These are phyloP conservation scores for Kodamaea anthophila DNA, from an alignment of 1,139 yeast genomes.

Conservation along the genomic window DNA sequence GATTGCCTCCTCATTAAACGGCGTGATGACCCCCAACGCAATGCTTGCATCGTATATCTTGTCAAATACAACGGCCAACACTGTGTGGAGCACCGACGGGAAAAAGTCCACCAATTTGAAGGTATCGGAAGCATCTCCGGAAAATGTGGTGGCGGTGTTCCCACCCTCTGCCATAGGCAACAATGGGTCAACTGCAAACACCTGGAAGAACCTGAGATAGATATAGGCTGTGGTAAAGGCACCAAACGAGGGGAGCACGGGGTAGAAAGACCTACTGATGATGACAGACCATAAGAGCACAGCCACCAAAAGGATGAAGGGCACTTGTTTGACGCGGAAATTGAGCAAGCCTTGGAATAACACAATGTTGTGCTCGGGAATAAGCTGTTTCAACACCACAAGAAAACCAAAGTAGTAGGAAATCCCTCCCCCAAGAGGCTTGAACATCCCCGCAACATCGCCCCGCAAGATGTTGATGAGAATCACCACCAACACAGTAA, in stretches of 20 bases:
- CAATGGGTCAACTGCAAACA: slow-evolving; percentile 31
- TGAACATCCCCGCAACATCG: slow-evolving; percentile 34
- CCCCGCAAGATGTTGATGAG: slow-evolving; percentile 32
- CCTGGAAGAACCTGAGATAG: slow-evolving; percentile 72
- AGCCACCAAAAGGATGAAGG: slow-evolving; percentile 49
- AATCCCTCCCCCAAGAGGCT: slow-evolving; percentile 65
- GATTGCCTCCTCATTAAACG: slow-evolving; percentile 64
- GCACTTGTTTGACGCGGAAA: slow-evolving; percentile 68
- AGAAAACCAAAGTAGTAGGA: slow-evolving; percentile 69
- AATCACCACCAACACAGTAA: slow-evolving; percentile 26
- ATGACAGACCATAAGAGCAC: slow-evolving; percentile 42
- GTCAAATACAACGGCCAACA: slow-evolving; percentile 50
- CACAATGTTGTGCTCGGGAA: slow-evolving; percentile 80
- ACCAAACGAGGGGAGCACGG: slow-evolving; percentile 58
- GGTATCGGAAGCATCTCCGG: slow-evolving; percentile 89
- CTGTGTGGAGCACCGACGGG: slow-evolving; percentile 53
- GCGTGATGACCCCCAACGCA: slow-evolving; percentile 50
- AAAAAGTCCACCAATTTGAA: slow-evolving; percentile 79
- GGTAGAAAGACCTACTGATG: slow-evolving; percentile 36
- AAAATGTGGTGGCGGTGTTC: slow-evolving; percentile 21
- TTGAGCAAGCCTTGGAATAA: slow-evolving; percentile 59
- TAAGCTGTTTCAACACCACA: slow-evolving; percentile 81
- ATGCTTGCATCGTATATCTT: slow-evolving; percentile 49
- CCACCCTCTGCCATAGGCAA: slow-evolving; percentile 33
- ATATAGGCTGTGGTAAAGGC: slow-evolving; percentile 69